Conservation (phyloP, 345 rosid species). For the Moringa oleifera region DNA sequence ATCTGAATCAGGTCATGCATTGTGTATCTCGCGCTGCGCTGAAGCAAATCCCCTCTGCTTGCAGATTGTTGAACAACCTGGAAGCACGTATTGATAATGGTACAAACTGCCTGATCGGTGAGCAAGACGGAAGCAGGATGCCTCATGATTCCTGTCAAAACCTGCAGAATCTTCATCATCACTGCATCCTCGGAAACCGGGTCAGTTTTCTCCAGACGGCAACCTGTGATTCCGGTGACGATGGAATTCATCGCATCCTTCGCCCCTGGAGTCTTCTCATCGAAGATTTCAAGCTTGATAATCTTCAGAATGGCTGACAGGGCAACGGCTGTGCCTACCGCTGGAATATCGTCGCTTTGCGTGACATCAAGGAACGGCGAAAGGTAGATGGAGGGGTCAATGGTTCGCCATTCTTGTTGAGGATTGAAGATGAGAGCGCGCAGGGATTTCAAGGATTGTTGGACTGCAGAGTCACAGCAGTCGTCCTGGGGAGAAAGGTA, state of each 20-base stretch:
- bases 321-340: slow-evolving; percentile 64
- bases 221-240: slow-evolving; percentile 58
- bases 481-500: slow-evolving; percentile 53
- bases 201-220: slow-evolving; percentile 80
- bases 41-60: slow-evolving; percentile 70
- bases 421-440: slow-evolving; percentile 86
- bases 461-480: slow-evolving; percentile 37
- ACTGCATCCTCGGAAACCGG: slow-evolving; percentile 57
- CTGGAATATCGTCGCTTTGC: slow-evolving; percentile 75
- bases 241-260: slow-evolving; percentile 55
- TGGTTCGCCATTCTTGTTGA: slow-evolving; percentile 73
- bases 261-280: slow-evolving; percentile 74
- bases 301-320: slow-evolving; percentile 63
- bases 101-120: slow-evolving; percentile 68
- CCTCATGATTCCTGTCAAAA: slow-evolving; percentile 51
- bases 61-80: slow-evolving; percentile 81
- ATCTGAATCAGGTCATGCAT: slow-evolving; percentile 75
- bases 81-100: slow-evolving; percentile 81
- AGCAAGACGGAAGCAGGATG: slow-evolving; percentile 56
- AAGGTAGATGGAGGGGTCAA: slow-evolving; percentile 76
- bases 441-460: slow-evolving; percentile 69
- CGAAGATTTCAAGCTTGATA: slow-evolving; percentile 57
- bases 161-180: slow-evolving; percentile 83
- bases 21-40: slow-evolving; percentile 36
- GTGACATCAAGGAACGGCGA: slow-evolving; percentile 79